Evolutionary conservation across 2,329 filamentous ascomycete genomes (phyloP).

Genomic region (Aspergillus novofumigatus): DNA sequence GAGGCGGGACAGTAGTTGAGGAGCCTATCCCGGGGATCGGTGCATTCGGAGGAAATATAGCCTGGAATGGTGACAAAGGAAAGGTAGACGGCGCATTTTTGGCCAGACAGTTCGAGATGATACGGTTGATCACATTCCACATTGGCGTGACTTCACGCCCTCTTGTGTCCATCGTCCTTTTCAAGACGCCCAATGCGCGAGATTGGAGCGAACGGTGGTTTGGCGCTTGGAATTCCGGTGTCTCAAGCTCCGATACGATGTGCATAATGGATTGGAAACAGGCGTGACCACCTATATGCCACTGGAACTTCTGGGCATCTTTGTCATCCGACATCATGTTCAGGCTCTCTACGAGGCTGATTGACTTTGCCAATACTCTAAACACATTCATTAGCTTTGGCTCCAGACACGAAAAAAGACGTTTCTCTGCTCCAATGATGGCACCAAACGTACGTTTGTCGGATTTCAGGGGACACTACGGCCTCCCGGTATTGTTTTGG

Average conservation of each 20-base stretch:
- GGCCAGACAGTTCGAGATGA: slow-evolving; percentile 1
- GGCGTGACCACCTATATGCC: slow-evolving; percentile 9
- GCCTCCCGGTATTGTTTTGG: slow-evolving; percentile 7
- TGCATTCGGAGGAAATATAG: too few species aligned
- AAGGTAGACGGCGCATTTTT: neutral
- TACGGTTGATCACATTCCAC: slow-evolving; percentile 4
- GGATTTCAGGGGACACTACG: slow-evolving; percentile 5
- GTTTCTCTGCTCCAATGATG: neutral
- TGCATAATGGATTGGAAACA: slow-evolving; percentile 13
- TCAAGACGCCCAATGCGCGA: neutral
- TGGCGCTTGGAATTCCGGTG: slow-evolving; percentile 5
- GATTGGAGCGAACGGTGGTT: slow-evolving; percentile 1
- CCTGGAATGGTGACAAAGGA: neutral
- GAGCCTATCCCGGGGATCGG: too few species aligned
- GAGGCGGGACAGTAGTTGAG: neutral
- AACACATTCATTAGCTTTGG: neutral
- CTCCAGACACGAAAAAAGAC: neutral
- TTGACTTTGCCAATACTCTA: slow-evolving; percentile 8
- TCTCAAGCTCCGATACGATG: slow-evolving; percentile 7
- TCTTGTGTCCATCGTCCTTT: neutral
- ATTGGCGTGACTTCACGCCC: neutral
- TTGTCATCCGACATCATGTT: slow-evolving; percentile 5
- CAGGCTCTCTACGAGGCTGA: slow-evolving; percentile 9
- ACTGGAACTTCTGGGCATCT: slow-evolving; percentile 7
- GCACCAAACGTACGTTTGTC: slow-evolving; percentile 2